A percentile compares a stretch with the other conserved stretches of the same genome.
These are phyloP conservation scores for Cystobasidium slooffiae DNA, from an alignment of 1,284 basidiomycete species.

Conservation along the genomic window DNA sequence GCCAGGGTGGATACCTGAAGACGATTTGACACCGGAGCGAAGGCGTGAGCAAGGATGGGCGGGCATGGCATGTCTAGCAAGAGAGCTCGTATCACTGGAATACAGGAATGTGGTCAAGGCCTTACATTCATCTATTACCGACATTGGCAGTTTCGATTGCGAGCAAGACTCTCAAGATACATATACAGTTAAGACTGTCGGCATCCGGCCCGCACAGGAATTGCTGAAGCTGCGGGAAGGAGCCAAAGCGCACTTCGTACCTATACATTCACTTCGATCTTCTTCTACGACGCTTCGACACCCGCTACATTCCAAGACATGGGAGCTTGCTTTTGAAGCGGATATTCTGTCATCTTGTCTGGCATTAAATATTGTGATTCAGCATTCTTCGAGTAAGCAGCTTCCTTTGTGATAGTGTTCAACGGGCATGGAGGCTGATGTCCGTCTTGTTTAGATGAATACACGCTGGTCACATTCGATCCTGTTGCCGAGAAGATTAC, in stretches of 20 bases:
- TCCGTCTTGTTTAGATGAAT: background rate
- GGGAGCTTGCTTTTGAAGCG: constrained; percentile 13
- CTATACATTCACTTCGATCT: background rate
- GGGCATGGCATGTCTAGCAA: constrained; percentile 8
- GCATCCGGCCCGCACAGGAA: constrained; percentile 2
- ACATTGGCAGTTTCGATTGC: background rate
- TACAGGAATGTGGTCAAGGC: background rate
- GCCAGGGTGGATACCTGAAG: constrained; percentile 15
- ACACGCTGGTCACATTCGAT: constrained; percentile 6
- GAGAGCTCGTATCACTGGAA: constrained; percentile 11
- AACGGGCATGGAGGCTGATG: background rate
- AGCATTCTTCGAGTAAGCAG: constrained; percentile 15
- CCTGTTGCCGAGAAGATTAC: background rate
- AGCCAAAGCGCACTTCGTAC: background rate
- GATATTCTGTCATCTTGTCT: background rate
- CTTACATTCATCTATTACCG: background rate
- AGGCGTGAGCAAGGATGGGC: constrained; percentile 14
- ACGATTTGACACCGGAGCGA: constrained; percentile 5
- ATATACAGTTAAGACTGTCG: background rate
- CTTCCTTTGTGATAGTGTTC: background rate
- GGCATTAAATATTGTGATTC: background rate
- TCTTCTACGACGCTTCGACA: background rate
- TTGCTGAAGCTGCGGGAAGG: constrained; percentile 7
- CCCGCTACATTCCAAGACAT: constrained; percentile 6
- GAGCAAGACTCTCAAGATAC: background rate